A percentile compares a stretch with the other conserved stretches of the same genome.
phyloP scores from a whole-genome alignment of 352 stramenopile species.

The Pythium dissimile region DNA sequence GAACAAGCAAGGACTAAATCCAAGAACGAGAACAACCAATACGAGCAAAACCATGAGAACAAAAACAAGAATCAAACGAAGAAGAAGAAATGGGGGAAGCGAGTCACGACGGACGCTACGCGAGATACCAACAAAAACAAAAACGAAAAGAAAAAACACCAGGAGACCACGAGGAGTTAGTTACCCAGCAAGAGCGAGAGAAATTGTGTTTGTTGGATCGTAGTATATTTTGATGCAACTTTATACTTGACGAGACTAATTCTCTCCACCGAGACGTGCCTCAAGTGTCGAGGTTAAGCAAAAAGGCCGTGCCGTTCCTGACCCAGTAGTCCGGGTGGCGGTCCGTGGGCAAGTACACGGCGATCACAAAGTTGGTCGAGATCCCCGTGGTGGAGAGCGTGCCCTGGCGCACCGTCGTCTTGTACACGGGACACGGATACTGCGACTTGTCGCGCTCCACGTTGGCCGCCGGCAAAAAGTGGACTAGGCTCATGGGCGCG shows the following conservation, averaged over 20 bases:
- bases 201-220: slow-evolving; percentile 13
- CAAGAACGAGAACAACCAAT: not conserved
- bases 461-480: slow-evolving; percentile 87
- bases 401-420: slow-evolving; percentile 91
- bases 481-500: slow-evolving; percentile 83
- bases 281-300: slow-evolving; percentile 91
- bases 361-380: slow-evolving; percentile 97
- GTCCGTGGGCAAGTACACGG: slow-evolving; percentile 87
- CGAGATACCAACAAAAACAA: not conserved
- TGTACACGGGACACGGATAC: slow-evolving; percentile 94
- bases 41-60: not conserved
- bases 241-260: too few relatives aligned
- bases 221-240: slow-evolving; percentile 17
- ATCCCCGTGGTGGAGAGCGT: slow-evolving; percentile 96
- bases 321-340: slow-evolving; percentile 89
- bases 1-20: too few relatives aligned
- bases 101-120: not conserved
- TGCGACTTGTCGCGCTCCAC: slow-evolving; percentile 54
- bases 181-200: slow-evolving; percentile 3
- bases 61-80: slow-evolving; percentile 6
- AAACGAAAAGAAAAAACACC: slow-evolving; percentile 1
- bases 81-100: not conserved
- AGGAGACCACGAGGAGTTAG: not conserved
- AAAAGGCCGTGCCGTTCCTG: slow-evolving; percentile 88
- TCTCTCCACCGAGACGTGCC: too few relatives aligned